Evolutionary conservation across 2,329 filamentous ascomycete species (phyloP), one percentile per base, ranked within the genome.

Genomic region (Verticillium alfalfae): DNA sequence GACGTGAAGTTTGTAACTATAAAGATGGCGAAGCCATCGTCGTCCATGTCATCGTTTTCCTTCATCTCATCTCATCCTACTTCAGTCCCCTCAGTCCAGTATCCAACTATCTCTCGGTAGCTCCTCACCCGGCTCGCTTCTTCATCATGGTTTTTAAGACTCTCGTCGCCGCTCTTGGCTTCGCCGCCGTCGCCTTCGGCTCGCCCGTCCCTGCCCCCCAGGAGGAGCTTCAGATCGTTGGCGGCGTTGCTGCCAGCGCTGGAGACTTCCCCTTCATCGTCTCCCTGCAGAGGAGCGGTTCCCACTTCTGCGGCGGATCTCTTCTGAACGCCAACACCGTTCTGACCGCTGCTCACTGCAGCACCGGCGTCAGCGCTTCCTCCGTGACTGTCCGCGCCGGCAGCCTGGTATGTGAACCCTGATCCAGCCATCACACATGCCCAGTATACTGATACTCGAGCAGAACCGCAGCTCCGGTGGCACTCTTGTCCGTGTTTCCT

Each of bases 201-300:
- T 45, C 38, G 6, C 38, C 57, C 15, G 12, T 49, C 5, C 38
- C 57, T 9, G 12, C 34, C 5, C 57, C 57, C n/a, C 55, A 57
- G 55, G 38, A 34, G 9, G 38, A 49, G 3, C 31, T 58, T 39
- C 26, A 41, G 39, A 72, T 72, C 12, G 70, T 72, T 34, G 70
- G 70, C 18, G 70, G 70, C 26, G 62, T 62, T 3, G 52, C 36
- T 15, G 70, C 70, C 36, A 16, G n/a, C 2, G 22, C 64, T 26
- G 70, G 68, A 31, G 71, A 73, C 16, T 73, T 73, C 56, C 71
- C 71, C 36, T 73, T 67, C 69, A 72, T 73, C 22, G 71, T 73
- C 58, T 66, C 63, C 61, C 63, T 73, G 54, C 60, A 63, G 41
- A 22, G 41, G 52, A 55, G 45, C 34, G 60, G 57, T 38, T 59